These are phyloP conservation scores for Fusarium globosum DNA, from an alignment of 2,329 filamentous ascomycete genomes.

Conservation along the genomic window DNA sequence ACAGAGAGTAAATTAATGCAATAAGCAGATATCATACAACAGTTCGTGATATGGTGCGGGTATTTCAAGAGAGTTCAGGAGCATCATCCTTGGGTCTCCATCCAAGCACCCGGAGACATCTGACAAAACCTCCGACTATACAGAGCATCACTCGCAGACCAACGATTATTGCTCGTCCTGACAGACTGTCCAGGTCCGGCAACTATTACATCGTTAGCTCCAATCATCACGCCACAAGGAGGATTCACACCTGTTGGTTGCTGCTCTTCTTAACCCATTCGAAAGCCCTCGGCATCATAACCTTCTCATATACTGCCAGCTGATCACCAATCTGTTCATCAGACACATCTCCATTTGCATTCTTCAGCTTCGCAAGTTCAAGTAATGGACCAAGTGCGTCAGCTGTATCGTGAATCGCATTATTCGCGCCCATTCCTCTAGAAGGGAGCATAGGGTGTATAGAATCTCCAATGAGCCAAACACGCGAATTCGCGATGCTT, in stretches of 20 bases:
- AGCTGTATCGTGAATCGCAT: background rate
- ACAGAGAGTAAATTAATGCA: too few relatives aligned
- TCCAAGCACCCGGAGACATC: accelerated
- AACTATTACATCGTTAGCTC: background rate
- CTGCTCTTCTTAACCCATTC: background rate
- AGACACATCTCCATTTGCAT: accelerated
- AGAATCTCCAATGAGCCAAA: background rate
- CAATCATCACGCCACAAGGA: accelerated
- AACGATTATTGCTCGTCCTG: background rate
- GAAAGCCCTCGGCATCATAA: background rate
- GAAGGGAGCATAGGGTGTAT: background rate
- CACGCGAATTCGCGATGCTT: background rate
- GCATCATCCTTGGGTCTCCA: background rate
- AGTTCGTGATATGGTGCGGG: too few relatives aligned
- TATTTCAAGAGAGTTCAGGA: background rate
- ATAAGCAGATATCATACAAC: accelerated
- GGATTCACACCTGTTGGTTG: background rate
- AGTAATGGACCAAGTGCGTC: background rate
- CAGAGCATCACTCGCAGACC: background rate
- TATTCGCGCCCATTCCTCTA: background rate
- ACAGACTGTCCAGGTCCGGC: background rate
- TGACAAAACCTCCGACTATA: accelerated
- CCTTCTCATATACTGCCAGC: background rate
- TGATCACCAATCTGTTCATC: accelerated
- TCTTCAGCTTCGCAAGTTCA: background rate